Base-by-base conservation (phyloP, 2,329 filamentous ascomycete genomes). In the Alternaria infectoria region DNA sequence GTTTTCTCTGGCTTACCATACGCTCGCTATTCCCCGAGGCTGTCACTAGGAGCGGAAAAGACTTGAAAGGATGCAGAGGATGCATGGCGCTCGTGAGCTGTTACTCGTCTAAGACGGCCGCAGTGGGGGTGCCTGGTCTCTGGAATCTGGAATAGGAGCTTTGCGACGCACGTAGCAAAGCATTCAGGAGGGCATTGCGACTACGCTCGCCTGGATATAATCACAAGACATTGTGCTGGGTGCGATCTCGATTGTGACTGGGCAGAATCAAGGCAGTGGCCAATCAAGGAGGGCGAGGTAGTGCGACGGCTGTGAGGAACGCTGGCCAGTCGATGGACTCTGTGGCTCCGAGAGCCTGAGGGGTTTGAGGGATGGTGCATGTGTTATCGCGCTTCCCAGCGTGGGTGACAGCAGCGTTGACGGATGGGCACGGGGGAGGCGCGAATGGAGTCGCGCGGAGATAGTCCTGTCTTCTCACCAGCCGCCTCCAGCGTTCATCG, bases 21-120 rank as follows among this genome's bases (percentile, higher is more conserved):
- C n/a, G 61, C 46, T 51, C 46, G 57, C 45, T 40, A 51, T 60
- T 21, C 10, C 13, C 57, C 21, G 55, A 59, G 45, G 49, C 23
- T 62, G 44, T 32, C 28, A 40, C 23, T 50, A 63, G 28, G 25
- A 47, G 21, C 54, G 56, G 55, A 52, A 54, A 59, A 51, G 56
- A 59, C 36, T 54, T 25, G 10, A 15, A 45, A 46, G 52, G 40
- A 55, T 49, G 32, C 44, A 46, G 40, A 45, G 45, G 21, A 56
- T 47, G 57, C 61, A 62, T 55, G 50, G 60, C 60, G 60, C 60
- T 59, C 55, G 50, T 49, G 25, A 54, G 26, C n/a, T 36, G 28
- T 51, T 62, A 25, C 19, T 36, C 23, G 55, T 51, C 23, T n/a
- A 28, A 28, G 51, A 56, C 19, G 44, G 21, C 12, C 5, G 28